These are phyloP conservation scores for Corymbia calophylla DNA, from an alignment of 441 rosid species.

Conservation along the genomic window DNA sequence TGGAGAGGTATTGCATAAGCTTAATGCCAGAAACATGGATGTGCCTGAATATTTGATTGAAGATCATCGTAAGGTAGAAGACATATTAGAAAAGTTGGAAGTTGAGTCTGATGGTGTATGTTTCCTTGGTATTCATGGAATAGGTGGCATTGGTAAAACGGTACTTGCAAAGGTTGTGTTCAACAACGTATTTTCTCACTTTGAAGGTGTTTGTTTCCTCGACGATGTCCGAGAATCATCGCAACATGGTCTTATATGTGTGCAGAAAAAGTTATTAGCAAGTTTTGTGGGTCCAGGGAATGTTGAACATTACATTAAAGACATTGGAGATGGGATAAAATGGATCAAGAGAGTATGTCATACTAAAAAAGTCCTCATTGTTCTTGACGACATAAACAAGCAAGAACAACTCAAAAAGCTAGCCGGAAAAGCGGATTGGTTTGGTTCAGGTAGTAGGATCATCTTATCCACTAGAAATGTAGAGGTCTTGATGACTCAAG, in stretches of 20 bases:
- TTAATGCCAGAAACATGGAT: too few species aligned
- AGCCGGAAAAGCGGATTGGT: rapidly evolving
- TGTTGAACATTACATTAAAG: neutral
- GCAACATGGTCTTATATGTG: rapidly evolving
- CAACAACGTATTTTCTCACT: neutral
- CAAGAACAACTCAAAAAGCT: neutral
- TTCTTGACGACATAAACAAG: neutral
- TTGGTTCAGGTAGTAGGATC: neutral
- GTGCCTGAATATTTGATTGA: too few species aligned
- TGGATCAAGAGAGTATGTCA: neutral
- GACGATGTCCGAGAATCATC: neutral
- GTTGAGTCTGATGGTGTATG: too few species aligned
- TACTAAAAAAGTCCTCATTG: neutral
- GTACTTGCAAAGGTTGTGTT: neutral
- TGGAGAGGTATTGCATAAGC: too few species aligned
- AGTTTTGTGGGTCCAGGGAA: neutral
- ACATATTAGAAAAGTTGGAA: too few species aligned
- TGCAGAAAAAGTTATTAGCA: neutral
- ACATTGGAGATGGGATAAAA: neutral
- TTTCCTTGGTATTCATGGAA: too few species aligned
- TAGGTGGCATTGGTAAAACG: too few species aligned
- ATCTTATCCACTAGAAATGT: neutral
- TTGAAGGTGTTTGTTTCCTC: neutral
- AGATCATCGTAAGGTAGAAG: too few species aligned
- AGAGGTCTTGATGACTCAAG: neutral